Evolutionary conservation across 2,329 filamentous ascomycete genomes (phyloP).

Genomic region (Pseudonectria foliicola): DNA sequence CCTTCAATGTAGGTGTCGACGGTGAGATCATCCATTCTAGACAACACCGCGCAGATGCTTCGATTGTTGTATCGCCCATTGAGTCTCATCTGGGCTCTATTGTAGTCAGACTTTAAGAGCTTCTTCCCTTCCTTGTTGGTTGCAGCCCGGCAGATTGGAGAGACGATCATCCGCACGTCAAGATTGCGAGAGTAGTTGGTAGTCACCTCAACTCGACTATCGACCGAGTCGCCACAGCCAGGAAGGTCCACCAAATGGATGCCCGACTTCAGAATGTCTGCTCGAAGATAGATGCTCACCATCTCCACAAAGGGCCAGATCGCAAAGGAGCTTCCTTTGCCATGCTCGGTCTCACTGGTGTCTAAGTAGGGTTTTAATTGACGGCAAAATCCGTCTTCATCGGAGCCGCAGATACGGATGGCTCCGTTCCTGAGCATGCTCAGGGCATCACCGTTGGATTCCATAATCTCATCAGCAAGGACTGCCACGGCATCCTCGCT

Average conservation of each 20-base stretch:
- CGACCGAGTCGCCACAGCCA: conserved; percentile 37
- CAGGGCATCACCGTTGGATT: conserved; percentile 2
- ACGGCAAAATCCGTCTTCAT: conserved; percentile 4
- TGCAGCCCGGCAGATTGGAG: conserved; percentile 16
- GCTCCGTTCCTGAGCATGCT: conserved; percentile 1
- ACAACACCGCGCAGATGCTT: conserved; percentile 18
- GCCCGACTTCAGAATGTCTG: conserved; percentile 38
- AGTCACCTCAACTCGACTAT: conserved; percentile 20
- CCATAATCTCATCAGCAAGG: conserved; percentile 7
- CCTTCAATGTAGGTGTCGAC: conserved; percentile 2
- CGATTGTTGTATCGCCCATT: conserved; percentile 18
- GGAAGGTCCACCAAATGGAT: conserved; percentile 47
- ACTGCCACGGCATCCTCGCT: not conserved
- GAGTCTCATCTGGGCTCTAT: conserved; percentile 20
- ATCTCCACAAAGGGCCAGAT: conserved; percentile 31
- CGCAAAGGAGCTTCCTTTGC: conserved; percentile 9
- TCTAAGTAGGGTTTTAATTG: conserved; percentile 23
- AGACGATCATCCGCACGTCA: conserved; percentile 22
- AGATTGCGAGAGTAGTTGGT: conserved; percentile 11
- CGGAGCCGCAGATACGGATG: not conserved
- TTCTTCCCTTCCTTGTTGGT: conserved; percentile 17
- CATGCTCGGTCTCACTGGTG: conserved; percentile 7
- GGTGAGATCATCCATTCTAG: conserved; percentile 23
- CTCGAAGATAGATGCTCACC: conserved; percentile 37
- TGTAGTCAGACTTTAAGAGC: conserved; percentile 18